phyloP scores from a whole-genome alignment of 2,329 filamentous ascomycete species.

The Nothomitra cinnamomea region DNA sequence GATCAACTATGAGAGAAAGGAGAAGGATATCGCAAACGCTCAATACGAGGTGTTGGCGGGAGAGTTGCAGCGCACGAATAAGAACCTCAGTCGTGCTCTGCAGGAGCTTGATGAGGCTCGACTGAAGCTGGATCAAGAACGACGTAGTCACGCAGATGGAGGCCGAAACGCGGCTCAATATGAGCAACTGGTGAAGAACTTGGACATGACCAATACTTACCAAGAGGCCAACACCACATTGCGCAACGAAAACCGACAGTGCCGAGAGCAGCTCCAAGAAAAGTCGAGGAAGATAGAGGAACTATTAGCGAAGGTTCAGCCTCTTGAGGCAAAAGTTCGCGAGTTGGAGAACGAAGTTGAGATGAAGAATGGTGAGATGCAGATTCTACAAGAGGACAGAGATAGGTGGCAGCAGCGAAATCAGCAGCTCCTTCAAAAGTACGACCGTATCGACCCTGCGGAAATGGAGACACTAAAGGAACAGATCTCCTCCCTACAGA shows the following conservation, averaged over 20 bases:
- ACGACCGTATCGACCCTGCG: constrained; percentile 84
- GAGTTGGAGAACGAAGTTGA: constrained; percentile 70
- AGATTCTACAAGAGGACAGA: constrained; percentile 75
- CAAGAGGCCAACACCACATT: constrained; percentile 87
- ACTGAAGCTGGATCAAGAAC: constrained; percentile 81
- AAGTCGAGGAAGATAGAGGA: constrained; percentile 61
- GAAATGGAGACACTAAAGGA: constrained; percentile 82
- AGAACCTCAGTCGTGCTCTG: constrained; percentile 77
- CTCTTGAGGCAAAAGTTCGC: constrained; percentile 60
- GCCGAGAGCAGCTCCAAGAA: constrained; percentile 57
- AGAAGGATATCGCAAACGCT: constrained; percentile 97
- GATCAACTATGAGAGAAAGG: constrained; percentile 76
- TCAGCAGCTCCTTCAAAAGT: constrained; percentile 89
- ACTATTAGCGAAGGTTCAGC: constrained; percentile 59
- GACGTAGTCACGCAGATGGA: constrained; percentile 55
- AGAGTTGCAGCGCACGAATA: constrained; percentile 73
- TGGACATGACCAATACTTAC: constrained; percentile 91
- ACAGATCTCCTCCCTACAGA: constrained; percentile 47
- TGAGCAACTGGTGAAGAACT: constrained; percentile 80
- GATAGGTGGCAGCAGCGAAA: constrained; percentile 93
- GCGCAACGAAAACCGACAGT: constrained; percentile 67
- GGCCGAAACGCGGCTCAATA: constrained; percentile 61
- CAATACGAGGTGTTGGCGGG: constrained; percentile 80
- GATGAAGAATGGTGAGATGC: constrained; percentile 74
- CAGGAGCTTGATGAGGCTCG: constrained; percentile 77